These are phyloP conservation scores for Sclerotinia sclerotiorum DNA, from an alignment of 2,329 filamentous ascomycete species.

Conservation along the genomic window DNA sequence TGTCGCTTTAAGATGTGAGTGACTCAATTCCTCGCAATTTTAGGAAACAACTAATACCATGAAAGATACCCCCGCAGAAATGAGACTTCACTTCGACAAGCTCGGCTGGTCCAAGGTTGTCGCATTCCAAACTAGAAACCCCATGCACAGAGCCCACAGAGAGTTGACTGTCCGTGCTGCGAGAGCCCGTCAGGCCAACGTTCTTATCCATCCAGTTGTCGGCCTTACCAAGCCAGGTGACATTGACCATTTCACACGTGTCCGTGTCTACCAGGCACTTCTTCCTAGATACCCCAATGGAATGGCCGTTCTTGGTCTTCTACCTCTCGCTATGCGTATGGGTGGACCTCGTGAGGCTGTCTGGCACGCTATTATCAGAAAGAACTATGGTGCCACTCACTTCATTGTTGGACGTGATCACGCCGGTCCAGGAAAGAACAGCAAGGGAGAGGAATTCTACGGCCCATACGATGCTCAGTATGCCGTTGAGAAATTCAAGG, in stretches of 20 bases:
- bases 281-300: conserved; percentile 97
- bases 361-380: conserved; percentile 99
- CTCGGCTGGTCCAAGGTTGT: conserved; percentile 97
- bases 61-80: conserved; percentile 84
- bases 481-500: conserved; percentile 92
- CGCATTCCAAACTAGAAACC: conserved; percentile 98
- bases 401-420: conserved; percentile 99
- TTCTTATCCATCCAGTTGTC: conserved; percentile 97
- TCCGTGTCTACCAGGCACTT: conserved; percentile 96
- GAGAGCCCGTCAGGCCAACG: conserved; percentile 93
- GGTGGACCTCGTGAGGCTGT: conserved; percentile 96
- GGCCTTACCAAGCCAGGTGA: conserved; percentile 98
- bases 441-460: conserved; percentile 94
- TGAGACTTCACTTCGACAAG: conserved; percentile 97
- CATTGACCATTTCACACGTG: conserved; percentile 99
- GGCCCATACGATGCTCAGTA: conserved; percentile 97
- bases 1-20: conserved; percentile 86
- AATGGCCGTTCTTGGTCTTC: conserved; percentile 94
- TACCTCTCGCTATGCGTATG: conserved; percentile 98
- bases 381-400: conserved; percentile 98
- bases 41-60: conserved; percentile 27
- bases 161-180: conserved; percentile 97
- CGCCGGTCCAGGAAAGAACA: conserved; percentile 97
- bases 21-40: not conserved
- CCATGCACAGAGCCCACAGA: conserved; percentile 98